These are phyloP conservation scores for Harringtonia aguacate DNA, from an alignment of 2,329 filamentous ascomycete species.

Conservation along the genomic window DNA sequence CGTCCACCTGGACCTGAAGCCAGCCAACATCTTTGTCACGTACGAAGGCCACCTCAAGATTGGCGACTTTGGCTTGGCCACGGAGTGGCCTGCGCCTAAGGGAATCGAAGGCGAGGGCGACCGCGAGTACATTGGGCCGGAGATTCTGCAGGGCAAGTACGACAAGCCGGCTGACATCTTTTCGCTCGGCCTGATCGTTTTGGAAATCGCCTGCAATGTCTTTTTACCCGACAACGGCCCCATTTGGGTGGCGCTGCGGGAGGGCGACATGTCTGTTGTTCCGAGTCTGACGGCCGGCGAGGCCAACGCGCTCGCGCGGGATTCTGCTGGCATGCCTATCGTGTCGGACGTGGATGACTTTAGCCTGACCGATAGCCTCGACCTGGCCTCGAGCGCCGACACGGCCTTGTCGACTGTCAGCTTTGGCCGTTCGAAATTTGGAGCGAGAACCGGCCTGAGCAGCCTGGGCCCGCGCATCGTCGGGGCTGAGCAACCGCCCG, in stretches of 20 bases:
- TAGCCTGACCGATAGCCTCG: slow-evolving; percentile 4
- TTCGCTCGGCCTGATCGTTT: slow-evolving; percentile 84
- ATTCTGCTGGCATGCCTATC: slow-evolving; percentile 61
- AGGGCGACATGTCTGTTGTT: slow-evolving; percentile 80
- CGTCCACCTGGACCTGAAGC: slow-evolving; percentile 77
- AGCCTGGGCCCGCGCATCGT: slow-evolving; percentile 29
- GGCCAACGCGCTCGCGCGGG: slow-evolving; percentile 58
- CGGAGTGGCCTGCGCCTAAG: slow-evolving; percentile 62
- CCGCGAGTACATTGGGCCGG: slow-evolving; percentile 89
- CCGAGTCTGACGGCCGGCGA: slow-evolving; percentile 78
- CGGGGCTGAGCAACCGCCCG: slow-evolving; percentile 54
- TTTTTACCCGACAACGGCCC: slow-evolving; percentile 86
- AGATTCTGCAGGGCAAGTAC: slow-evolving; percentile 76
- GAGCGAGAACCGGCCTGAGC: slow-evolving; percentile 33
- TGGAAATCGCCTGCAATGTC: slow-evolving; percentile 91
- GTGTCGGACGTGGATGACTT: slow-evolving; percentile 20
- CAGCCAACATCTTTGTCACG: slow-evolving; percentile 72
- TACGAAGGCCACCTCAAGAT: slow-evolving; percentile 78
- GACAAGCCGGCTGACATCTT: slow-evolving; percentile 92
- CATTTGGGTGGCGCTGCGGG: slow-evolving; percentile 81
- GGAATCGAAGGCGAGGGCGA: slow-evolving; percentile 87
- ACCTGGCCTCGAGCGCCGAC: slow-evolving; percentile 6
- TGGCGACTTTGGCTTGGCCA: slow-evolving; percentile 76
- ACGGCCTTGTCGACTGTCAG: slow-evolving; percentile 1
- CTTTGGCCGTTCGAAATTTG: slow-evolving; percentile 2